Percentiles rank a stretch among this genome's conserved stretches.
Conservation (phyloP, 176 grass and related monocot species). For the barley (Hordeum vulgare) region MorexV3_pseudomolecules_assembly NC_058522.1:6846661-6847160, state of each 20-base stretch:
- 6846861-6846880: neutral
- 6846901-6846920: neutral
- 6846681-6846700: neutral
- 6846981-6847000: neutral
- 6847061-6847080: too few species aligned
- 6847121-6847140: too few species aligned
- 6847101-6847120: too few species aligned
- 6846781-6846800: neutral
- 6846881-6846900: neutral
- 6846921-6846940: neutral
- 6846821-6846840: neutral
- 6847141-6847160: too few species aligned
- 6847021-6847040: conserved; percentile 1
- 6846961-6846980: neutral
- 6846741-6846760: neutral
- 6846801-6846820: too few species aligned
- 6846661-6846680: neutral
- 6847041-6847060: neutral
- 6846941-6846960: neutral
- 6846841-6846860: neutral
- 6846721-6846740: neutral
- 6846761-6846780: conserved; percentile 5
- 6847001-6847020: neutral
- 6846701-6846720: conserved; percentile 1
- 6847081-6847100: too few species aligned